Evolutionary conservation across 345 rosid genomes (phyloP), one percentile per base, ranked within the genome.

Genomic region (Sapria himalayana): DNA sequence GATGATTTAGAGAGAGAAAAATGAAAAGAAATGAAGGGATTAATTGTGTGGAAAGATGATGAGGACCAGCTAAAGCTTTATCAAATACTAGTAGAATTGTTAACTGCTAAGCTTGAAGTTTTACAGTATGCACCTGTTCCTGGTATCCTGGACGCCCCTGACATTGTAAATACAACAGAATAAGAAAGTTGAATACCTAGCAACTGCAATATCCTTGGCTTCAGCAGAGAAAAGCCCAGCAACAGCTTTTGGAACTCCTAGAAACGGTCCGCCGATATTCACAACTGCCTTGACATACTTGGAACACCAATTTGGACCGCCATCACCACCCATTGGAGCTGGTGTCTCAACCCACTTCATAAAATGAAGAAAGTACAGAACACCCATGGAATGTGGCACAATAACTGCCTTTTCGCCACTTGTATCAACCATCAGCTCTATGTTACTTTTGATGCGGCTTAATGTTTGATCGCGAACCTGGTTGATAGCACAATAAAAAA

Each of bases 341-440:
- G 99, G 99, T 54, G 86, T 73, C 68, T 89, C 99, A 4, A 89
- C 95, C 99, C 99, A 89, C 59, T 89, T 89, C 93, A 89, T 79
- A 56, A 89, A 89, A 57, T 89, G 98, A 20, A 77, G 67, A 50
- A 89, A 77, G 63, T 84, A 84, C 48, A 79, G 53, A 49, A 59
- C 99, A 39, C 99, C 99, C 99, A 89, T 89, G 29, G 99, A 84
- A 63, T 84, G 99, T 1, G 99, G 99, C 62, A 89, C 57, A 35
- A 75, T 68, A 35, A 89, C 95, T 3, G 82, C 99, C 50, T 74
- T 89, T 7, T 86, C 94, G 36, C 84, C 80, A 34, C 62, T 84
- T 22, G 84, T 77, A 16, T 81, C 69, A 49, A 82, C 95, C 85
- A 84, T 60, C 59, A 74, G 55, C 54, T 89, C 95, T 37, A 85